A percentile compares a stretch with the other conserved stretches of the same genome.
Evolutionary conservation across 192 early-diverging fungal species (phyloP).

Genomic region (Entomortierella beljakovae): DNA sequence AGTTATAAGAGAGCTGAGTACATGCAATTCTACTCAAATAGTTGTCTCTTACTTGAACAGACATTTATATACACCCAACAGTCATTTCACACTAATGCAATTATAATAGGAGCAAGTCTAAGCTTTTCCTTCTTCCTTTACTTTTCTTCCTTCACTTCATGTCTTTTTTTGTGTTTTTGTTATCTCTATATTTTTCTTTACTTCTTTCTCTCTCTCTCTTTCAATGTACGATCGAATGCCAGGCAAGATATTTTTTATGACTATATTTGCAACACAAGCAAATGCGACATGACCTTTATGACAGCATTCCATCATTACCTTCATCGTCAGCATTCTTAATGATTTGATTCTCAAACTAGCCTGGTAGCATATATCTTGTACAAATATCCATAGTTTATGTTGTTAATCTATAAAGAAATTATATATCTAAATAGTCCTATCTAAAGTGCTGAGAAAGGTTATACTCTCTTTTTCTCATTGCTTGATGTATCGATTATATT

Average conservation of each 20-base stretch:
- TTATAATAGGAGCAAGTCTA: too few species aligned
- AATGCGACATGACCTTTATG: constrained; percentile 7
- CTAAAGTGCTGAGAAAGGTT: too few species aligned
- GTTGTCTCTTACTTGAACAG: too few species aligned
- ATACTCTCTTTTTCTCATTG: too few species aligned
- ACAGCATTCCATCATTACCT: constrained; percentile 7
- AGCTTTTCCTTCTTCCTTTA: constrained; percentile 2
- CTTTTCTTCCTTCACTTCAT: neutral
- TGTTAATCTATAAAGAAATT: neutral
- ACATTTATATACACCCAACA: too few species aligned
- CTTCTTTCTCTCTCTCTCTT: neutral
- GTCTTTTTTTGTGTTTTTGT: too few species aligned
- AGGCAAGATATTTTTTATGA: constrained; percentile 8
- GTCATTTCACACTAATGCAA: too few species aligned
- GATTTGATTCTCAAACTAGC: neutral
- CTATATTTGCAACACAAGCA: neutral
- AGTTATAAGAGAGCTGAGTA: too few species aligned
- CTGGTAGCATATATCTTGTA: neutral
- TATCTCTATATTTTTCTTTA: neutral
- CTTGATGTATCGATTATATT: neutral
- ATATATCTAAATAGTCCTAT: neutral
- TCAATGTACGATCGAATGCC: neutral
- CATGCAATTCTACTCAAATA: too few species aligned
- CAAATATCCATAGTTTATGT: neutral
- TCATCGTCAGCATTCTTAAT: constrained; percentile 4